phyloP scores from a whole-genome alignment of 2,329 filamentous ascomycete species.

The Fusarium tanahbumbuense region DNA sequence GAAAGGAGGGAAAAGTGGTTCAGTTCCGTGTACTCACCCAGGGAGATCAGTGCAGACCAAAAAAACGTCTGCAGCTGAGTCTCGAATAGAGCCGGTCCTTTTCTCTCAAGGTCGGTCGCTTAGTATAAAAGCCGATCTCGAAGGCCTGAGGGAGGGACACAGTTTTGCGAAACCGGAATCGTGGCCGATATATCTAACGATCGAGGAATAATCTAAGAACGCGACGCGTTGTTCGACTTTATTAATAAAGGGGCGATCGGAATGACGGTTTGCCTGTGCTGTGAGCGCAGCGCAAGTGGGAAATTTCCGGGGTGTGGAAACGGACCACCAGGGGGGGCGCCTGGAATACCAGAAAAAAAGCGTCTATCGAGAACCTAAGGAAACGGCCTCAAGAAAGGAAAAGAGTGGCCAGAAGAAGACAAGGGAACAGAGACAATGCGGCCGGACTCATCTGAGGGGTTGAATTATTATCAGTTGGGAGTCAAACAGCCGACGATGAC shows the following conservation, averaged over 20 bases:
- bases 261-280: conserved; percentile 39
- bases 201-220: conserved; percentile 37
- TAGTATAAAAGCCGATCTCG: conserved; percentile 42
- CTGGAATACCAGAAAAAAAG: conserved; percentile 24
- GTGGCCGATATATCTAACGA: conserved; percentile 31
- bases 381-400: conserved; percentile 47
- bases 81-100: conserved; percentile 53
- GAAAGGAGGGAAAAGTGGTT: conserved; percentile 13
- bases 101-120: conserved; percentile 46
- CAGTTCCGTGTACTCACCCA: conserved; percentile 54
- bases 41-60: conserved; percentile 74
- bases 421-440: conserved; percentile 44
- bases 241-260: conserved; percentile 42
- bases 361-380: conserved; percentile 37
- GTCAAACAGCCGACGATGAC: conserved; percentile 28
- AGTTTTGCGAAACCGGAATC: conserved; percentile 35
- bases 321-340: conserved; percentile 42
- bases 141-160: conserved; percentile 35
- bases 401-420: conserved; percentile 42
- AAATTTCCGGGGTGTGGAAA: conserved; percentile 45
- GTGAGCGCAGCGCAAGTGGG: conserved; percentile 32
- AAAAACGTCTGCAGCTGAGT: conserved; percentile 67
- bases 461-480: conserved; percentile 23
- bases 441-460: conserved; percentile 50
- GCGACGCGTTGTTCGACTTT: conserved; percentile 51